Base-by-base conservation (phyloP, 768 basidiomycete species). In the Podaxis mareebaensis region DNA sequence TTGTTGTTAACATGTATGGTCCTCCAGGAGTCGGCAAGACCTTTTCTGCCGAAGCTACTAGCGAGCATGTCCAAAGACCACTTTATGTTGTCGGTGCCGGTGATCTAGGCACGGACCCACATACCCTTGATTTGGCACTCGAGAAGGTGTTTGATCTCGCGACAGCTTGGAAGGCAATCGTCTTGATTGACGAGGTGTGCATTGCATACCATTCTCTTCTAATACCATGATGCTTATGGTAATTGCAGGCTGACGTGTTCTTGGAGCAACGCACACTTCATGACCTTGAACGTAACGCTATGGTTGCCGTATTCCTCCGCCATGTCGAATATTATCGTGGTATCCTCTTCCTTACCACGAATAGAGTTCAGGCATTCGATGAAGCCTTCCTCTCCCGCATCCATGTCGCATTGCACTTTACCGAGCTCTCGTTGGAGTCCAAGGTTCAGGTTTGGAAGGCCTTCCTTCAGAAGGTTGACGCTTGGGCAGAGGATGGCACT, bases 341-440 rank as follows among this genome's bases (percentile, higher is more conserved):
- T 4, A 83, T 85, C 67, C 77, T 86, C 49, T 85, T 84, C 76
- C 74, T 85, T 36, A 85, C 85, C 42, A 85, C 83, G 24, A 85
- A 85, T 64, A 77, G 83, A 24, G 82, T 85, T 54, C 81, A 83
- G 63, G 77, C 83, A 1, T 87, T 88, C 72, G 87, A 89, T 69
- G 85, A 85, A 65, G 88, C 88, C 8, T 89, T 88, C 81, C 80
- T 87, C 57, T 86, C 85, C 17, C 84, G 87, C 60, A 85, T 86
- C 67, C 86, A 86, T 70, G 84, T 88, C 65, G 85, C 88, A 1
- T 76, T 90, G 4, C 85, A 86, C 73, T 89, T 88, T 78, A 75
- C 78, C 63, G 83, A 86, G 63, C 83, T 90, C 54, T 76, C 78
- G 48, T 71, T 77, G 13, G 75, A 78, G 20, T 85, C 85, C 11